Evolutionary conservation across 441 rosid species (phyloP).

Genomic region (Gossypium trilobum): DNA sequence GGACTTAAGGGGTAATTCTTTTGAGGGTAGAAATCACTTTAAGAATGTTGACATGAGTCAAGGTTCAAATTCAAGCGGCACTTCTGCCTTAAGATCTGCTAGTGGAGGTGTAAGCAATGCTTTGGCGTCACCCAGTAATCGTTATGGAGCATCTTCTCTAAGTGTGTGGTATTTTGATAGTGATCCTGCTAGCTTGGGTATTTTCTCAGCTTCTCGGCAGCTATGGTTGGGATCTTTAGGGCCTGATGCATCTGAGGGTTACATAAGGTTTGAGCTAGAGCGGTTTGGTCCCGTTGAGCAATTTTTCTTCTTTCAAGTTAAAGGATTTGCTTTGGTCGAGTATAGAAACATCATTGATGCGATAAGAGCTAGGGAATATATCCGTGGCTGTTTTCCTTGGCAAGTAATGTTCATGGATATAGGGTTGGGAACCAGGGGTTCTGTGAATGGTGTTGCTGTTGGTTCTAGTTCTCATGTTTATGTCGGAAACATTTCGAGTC

Average conservation of each 20-base stretch:
- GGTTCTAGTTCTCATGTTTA: slow-evolving; percentile 77
- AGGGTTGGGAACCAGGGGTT: slow-evolving; percentile 74
- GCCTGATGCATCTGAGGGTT: slow-evolving; percentile 68
- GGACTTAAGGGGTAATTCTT: slow-evolving; percentile 54
- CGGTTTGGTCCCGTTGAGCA: slow-evolving; percentile 76
- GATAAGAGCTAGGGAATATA: slow-evolving; percentile 73
- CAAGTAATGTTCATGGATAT: slow-evolving; percentile 68
- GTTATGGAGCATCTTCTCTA: slow-evolving; percentile 37
- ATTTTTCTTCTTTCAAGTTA: slow-evolving; percentile 59
- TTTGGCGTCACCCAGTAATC: slow-evolving; percentile 55
- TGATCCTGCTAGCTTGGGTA: slow-evolving; percentile 61
- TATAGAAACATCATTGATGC: slow-evolving; percentile 83
- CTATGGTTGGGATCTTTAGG: slow-evolving; percentile 78
- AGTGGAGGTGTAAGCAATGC: slow-evolving; percentile 26
- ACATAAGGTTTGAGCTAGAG: slow-evolving; percentile 72
- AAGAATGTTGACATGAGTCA: slow-evolving; percentile 29
- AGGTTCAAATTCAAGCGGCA: slow-evolving; percentile 22
- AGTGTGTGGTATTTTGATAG: slow-evolving; percentile 75
- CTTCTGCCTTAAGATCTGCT: slow-evolving; percentile 28
- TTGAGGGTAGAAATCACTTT: slow-evolving; percentile 51
- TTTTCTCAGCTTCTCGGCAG: slow-evolving; percentile 73
- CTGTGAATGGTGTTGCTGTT: slow-evolving; percentile 62
- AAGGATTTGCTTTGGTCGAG: slow-evolving; percentile 78
- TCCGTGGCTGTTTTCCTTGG: slow-evolving; percentile 74
- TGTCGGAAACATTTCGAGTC: slow-evolving; percentile 65